These are phyloP conservation scores for Leccinum solheimii DNA, from an alignment of 1,284 basidiomycete species.

Conservation along the genomic window DNA sequence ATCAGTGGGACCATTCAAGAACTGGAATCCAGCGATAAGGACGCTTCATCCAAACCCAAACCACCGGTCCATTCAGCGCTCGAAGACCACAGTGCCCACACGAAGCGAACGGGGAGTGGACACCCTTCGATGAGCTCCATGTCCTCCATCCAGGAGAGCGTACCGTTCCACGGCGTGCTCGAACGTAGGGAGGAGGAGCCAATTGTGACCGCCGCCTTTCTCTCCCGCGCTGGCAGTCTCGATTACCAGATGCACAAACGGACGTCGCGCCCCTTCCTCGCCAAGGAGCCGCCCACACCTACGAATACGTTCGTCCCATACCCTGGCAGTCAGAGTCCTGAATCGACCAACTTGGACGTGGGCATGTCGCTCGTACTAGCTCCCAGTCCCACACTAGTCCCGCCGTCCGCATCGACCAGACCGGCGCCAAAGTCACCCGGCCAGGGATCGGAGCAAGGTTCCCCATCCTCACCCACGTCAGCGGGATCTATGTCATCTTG, in stretches of 20 bases:
- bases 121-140: slow-evolving; percentile 18
- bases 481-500: slow-evolving; percentile 36
- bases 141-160: slow-evolving; percentile 21
- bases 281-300: neutral
- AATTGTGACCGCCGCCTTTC: slow-evolving; percentile 3
- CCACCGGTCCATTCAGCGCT: slow-evolving; percentile 3
- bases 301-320: neutral
- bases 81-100: slow-evolving; percentile 1
- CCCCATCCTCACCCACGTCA: slow-evolving; percentile 31
- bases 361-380: slow-evolving; percentile 8
- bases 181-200: neutral
- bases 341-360: slow-evolving; percentile 5
- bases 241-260: slow-evolving; percentile 22
- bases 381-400: slow-evolving; percentile 10
- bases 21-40: slow-evolving; percentile 5
- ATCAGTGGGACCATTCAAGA: slow-evolving; percentile 21
- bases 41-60: neutral
- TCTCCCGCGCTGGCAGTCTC: slow-evolving; percentile 23
- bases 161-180: neutral
- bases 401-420: neutral
- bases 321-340: neutral
- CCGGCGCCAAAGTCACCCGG: neutral
- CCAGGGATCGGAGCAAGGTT: slow-evolving; percentile 9
- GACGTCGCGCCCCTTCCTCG: neutral
- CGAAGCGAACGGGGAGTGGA: neutral